Percentiles rank a stretch among this genome's conserved stretches.
Evolutionary conservation across 2,329 filamentous ascomycete genomes (phyloP).

Genomic region (Exserohilum rostratum): DNA sequence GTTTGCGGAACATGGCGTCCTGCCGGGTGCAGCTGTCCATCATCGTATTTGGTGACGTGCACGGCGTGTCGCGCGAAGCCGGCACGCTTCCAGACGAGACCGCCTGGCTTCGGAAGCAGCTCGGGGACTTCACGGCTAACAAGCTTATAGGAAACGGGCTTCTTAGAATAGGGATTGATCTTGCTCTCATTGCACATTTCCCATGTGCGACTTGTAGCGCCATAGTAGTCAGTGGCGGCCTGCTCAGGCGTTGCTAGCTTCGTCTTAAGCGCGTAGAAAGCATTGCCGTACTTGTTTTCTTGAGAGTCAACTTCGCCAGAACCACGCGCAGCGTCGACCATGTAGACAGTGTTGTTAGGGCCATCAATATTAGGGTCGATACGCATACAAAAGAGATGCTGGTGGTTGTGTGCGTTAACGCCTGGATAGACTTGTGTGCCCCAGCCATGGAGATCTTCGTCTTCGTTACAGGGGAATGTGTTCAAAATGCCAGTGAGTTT

Average conservation of each 20-base stretch:
- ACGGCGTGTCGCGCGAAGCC: constrained; percentile 32
- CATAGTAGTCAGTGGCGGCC: neutral
- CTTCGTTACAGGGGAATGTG: constrained; percentile 47
- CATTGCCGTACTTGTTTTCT: neutral
- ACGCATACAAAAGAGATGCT: constrained; percentile 54
- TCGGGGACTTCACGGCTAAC: constrained; percentile 42
- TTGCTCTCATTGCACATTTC: constrained; percentile 56
- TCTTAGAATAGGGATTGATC: constrained; percentile 57
- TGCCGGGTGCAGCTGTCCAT: constrained; percentile 33
- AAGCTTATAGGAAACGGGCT: constrained; percentile 59
- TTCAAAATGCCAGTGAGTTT: constrained; percentile 54
- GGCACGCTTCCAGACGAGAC: constrained; percentile 31
- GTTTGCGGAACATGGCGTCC: constrained; percentile 38
- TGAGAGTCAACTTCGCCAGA: constrained; percentile 14
- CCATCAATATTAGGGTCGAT: constrained; percentile 54
- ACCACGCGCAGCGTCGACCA: constrained; percentile 25
- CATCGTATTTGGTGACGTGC: constrained; percentile 35
- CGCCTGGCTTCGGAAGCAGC: constrained; percentile 29
- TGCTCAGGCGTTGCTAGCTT: neutral
- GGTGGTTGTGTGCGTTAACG: constrained; percentile 53
- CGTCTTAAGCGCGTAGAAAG: neutral
- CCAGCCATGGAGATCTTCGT: constrained; percentile 41
- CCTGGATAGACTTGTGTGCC: constrained; percentile 52
- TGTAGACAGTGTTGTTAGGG: constrained; percentile 40
- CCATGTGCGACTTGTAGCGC: constrained; percentile 23